Conservation (phyloP, 371 early-diverging fungal species). For the Circinella umbellata region DNA sequence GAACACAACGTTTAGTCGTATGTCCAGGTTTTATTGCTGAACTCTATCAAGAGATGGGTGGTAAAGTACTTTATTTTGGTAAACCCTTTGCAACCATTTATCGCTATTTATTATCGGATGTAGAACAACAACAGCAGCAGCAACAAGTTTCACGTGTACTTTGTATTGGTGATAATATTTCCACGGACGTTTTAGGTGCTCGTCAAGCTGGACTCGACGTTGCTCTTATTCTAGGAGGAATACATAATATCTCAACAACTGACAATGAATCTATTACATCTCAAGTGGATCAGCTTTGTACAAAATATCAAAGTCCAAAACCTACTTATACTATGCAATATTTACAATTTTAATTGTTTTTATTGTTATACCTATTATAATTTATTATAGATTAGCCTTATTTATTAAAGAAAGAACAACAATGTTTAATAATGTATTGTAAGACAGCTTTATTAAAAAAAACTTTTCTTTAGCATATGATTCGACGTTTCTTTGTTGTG, state of each 20-base stretch:
- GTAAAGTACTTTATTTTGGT: conserved; percentile 49
- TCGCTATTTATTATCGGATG: conserved; percentile 26
- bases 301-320: conserved; percentile 6
- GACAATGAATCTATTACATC: not conserved
- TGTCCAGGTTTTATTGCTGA: conserved; percentile 49
- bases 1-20: conserved; percentile 25
- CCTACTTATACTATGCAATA: conserved; percentile 11
- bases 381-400: too few species aligned
- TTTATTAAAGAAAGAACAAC: too few species aligned
- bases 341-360: not conserved
- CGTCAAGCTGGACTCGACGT: conserved; percentile 41
- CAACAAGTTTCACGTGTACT: conserved; percentile 19
- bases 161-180: conserved; percentile 50
- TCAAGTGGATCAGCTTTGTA: not conserved
- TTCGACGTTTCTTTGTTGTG: too few species aligned
- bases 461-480: too few species aligned
- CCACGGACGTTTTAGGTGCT: conserved; percentile 51
- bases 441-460: too few species aligned
- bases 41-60: conserved; percentile 49
- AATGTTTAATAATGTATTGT: too few species aligned
- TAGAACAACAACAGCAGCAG: conserved; percentile 15
- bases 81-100: conserved; percentile 51
- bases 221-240: conserved; percentile 55
- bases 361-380: too few species aligned
- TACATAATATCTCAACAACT: conserved; percentile 30